phyloP scores from a whole-genome alignment of 768 basidiomycete genomes.

The Tulasnella sp. region DNA sequence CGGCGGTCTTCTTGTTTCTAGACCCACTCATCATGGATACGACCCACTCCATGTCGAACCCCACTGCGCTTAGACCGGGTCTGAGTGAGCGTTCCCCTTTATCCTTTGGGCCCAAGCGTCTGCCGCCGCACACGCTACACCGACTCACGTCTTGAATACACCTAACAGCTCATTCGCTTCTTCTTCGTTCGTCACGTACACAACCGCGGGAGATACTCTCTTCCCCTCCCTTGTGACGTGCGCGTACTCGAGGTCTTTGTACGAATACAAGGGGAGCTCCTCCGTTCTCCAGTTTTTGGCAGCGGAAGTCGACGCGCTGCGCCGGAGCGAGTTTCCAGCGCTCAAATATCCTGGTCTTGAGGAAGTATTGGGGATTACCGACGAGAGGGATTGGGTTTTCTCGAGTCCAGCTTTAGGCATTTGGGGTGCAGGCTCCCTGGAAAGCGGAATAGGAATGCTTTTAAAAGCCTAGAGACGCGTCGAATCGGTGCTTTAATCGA shows the following conservation, averaged over 20 bases:
- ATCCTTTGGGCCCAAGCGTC: not conserved
- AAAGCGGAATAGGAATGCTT: not conserved
- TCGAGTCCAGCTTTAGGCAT: not conserved
- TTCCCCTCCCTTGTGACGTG: not conserved
- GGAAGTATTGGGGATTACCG: not conserved
- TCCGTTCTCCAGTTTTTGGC: not conserved
- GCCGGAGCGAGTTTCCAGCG: not conserved
- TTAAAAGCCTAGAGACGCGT: not conserved
- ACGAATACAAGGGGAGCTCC: not conserved
- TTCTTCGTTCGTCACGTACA: not conserved
- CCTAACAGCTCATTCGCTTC: not conserved
- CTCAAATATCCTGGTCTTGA: not conserved
- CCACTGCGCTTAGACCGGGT: not conserved
- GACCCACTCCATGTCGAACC: conserved; percentile 7
- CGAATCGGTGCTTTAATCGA: not conserved
- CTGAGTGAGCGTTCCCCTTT: not conserved
- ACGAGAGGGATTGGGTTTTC: not conserved
- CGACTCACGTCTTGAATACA: not conserved
- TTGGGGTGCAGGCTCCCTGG: not conserved
- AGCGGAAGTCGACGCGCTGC: not conserved
- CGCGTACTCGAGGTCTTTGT: not conserved
- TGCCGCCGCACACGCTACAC: not conserved
- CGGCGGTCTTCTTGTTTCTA: not conserved
- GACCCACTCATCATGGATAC: not conserved
- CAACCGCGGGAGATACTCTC: not conserved